A percentile compares a stretch with the other conserved stretches of the same genome.
phyloP scores from a whole-genome alignment of 2,329 filamentous ascomycete genomes.

The Shiraia bambusicola region DNA sequence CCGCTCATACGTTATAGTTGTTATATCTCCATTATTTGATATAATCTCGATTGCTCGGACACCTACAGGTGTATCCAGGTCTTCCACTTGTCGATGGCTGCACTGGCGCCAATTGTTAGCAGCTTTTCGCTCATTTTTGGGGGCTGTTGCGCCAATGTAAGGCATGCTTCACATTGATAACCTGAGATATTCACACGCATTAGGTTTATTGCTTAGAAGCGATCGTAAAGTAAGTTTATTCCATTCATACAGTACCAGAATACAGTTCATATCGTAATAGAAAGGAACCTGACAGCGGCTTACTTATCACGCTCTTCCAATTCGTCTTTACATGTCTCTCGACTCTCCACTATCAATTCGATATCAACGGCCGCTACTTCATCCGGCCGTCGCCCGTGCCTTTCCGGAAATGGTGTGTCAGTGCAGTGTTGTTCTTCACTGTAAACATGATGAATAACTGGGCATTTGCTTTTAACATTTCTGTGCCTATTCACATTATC shows the following conservation, averaged over 20 bases:
- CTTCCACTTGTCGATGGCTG: conserved; percentile 28
- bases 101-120: conserved; percentile 40
- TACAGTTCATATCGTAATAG: conserved; percentile 49
- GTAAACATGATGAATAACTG: conserved; percentile 98
- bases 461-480: conserved; percentile 95
- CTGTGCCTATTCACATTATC: conserved; percentile 95
- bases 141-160: conserved; percentile 89
- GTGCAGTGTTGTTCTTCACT: conserved; percentile 85
- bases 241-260: not conserved
- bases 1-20: no score
- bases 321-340: conserved; percentile 64
- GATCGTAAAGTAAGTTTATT: conserved; percentile 78
- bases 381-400: conserved; percentile 78
- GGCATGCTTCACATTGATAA: conserved; percentile 23
- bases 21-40: no score
- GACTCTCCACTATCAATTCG: conserved; percentile 49
- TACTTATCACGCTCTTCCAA: conserved; percentile 57
- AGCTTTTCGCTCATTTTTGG: conserved; percentile 91
- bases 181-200: conserved; percentile 16
- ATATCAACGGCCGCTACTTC: conserved; percentile 65
- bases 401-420: conserved; percentile 79
- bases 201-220: conserved; percentile 95
- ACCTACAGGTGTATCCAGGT: not conserved
- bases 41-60: not conserved
- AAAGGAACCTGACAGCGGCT: conserved; percentile 83